phyloP scores from a whole-genome alignment of 495 filamentous ascomycete species.

The Neurospora discreta region DNA sequence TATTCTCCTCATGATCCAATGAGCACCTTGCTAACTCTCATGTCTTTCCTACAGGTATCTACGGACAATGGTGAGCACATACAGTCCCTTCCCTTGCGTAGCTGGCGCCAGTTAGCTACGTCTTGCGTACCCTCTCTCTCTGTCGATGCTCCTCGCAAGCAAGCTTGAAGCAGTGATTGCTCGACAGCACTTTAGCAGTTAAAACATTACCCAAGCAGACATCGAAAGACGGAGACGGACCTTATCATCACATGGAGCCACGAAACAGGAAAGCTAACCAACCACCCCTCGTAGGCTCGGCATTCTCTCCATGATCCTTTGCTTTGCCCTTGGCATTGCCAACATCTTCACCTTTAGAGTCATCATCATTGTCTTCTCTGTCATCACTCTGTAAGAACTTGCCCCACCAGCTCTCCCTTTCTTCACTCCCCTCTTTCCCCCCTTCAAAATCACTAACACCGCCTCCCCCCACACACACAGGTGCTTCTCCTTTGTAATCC shows the following conservation, averaged over 20 bases:
- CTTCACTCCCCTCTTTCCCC: too few relatives aligned
- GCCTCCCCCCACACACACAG: constrained; percentile 39
- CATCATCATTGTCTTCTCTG: constrained; percentile 67
- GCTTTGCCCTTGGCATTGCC: constrained; percentile 88
- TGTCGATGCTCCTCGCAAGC: background rate
- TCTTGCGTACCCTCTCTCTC: background rate
- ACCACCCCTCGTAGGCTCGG: constrained; percentile 61
- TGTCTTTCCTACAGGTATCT: constrained; percentile 66
- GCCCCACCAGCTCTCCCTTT: too few relatives aligned
- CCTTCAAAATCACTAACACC: background rate
- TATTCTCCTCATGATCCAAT: background rate
- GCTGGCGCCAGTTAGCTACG: background rate
- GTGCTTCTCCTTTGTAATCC: constrained; percentile 66
- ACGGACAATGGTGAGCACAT: constrained; percentile 88
- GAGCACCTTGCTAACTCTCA: constrained; percentile 16
- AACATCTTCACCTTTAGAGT: constrained; percentile 62
- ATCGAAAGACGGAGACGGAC: background rate
- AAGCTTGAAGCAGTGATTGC: background rate
- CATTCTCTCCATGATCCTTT: constrained; percentile 86
- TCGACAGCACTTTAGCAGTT: background rate
- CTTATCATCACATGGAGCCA: background rate
- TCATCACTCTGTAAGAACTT: constrained; percentile 63
- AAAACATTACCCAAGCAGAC: background rate
- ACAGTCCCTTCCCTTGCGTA: background rate
- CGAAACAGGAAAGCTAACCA: constrained; percentile 7